phyloP scores from a whole-genome alignment of 352 stramenopile genomes.

The Thraustochytrium sp. region DNA sequence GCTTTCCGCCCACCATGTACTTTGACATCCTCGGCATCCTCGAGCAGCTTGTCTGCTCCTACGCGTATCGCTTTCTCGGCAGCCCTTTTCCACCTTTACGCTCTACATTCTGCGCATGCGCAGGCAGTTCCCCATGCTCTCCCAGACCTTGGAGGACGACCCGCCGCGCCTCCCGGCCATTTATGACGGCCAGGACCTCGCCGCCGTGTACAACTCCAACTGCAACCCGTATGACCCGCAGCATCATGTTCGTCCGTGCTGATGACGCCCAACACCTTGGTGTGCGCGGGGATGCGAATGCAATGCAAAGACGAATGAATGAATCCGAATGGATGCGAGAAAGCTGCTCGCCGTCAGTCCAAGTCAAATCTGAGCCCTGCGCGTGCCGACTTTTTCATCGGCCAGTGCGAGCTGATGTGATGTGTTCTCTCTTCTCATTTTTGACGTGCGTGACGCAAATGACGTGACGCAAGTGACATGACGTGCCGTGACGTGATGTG shows the following conservation, averaged over 20 bases:
- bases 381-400: too few species aligned
- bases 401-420: too few species aligned
- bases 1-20: constrained; percentile 28
- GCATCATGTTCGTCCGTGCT: not conserved
- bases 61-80: constrained; percentile 18
- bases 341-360: too few species aligned
- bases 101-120: constrained; percentile 42
- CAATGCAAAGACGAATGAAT: not conserved
- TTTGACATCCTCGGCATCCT: constrained; percentile 36
- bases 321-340: not conserved
- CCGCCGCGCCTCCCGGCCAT: not conserved
- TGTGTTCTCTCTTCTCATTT: too few species aligned
- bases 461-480: too few species aligned
- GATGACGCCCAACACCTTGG: not conserved
- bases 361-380: too few species aligned
- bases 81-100: constrained; percentile 33
- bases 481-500: too few species aligned
- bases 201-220: not conserved
- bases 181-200: not conserved
- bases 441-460: too few species aligned
- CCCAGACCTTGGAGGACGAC: not conserved
- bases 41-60: constrained; percentile 43
- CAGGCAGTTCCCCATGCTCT: not conserved
- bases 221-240: constrained; percentile 17
- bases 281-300: not conserved